Base-by-base conservation (phyloP, 2,329 filamentous ascomycete genomes). In the Zymoseptoria pseudotritici region DNA sequence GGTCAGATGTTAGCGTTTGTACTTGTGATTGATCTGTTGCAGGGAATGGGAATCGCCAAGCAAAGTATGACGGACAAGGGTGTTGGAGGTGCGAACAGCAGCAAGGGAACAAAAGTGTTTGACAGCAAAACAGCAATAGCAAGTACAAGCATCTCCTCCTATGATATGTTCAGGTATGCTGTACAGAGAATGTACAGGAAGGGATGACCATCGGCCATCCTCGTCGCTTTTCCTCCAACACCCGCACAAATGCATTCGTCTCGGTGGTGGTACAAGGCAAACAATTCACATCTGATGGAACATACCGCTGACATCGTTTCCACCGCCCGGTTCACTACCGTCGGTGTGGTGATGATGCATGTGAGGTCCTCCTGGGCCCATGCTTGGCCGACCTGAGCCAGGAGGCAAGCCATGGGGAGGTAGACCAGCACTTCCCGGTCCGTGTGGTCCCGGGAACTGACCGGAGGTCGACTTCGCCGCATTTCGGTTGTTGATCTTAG, bases 291-390 rank as follows among this genome's bases (percentile, higher is more conserved):
- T 90, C 82, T 91, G 89, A 83, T 91, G 88, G 82, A 92, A 96
- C 91, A 95, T 96, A 96, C 91, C 91, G 86, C 91, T 91, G 85
- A 94, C 83, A 75, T 86, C 91, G 72, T 82, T 63, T 20, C 65
- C 83, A 77, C 84, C 85, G 76, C 84, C 82, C 73, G 84, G 83
- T 69, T 81, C 81, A 73, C 79, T 82, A 73, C 85, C 87, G 73
- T 89, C 87, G 61, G 82, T 82, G 72, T 90, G 86, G 76, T 91
- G 91, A 53, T 94, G 90, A 67, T 83, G 80, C 71, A 86, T 78
- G 73, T 84, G 83, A 59, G 80, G 77, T 54, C 58, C 65, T 58
- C 79, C 80, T 68, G 66, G 81, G 65, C 82, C 83, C 67, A 86
- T 83, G 76, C 62, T 88, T 83, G 77, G 80, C 71, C 78, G 80